These are phyloP conservation scores for Plasmodium knowlesi DNA, from an alignment of 169 alveolate species.

Conservation along the genomic window DNA sequence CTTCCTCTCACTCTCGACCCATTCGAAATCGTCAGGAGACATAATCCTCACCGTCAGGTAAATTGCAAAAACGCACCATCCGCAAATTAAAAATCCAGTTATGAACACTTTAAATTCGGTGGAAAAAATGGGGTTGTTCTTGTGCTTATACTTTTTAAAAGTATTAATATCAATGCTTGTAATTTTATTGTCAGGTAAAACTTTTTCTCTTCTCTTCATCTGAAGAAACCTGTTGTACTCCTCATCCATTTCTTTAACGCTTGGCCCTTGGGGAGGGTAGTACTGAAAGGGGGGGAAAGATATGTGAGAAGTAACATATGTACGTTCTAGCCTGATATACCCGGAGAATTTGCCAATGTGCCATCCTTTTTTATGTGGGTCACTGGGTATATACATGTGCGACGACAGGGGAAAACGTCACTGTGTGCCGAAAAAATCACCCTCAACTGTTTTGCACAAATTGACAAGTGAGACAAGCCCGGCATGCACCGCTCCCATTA, in stretches of 20 bases:
- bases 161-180: conserved; percentile 65
- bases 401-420: background rate
- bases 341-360: background rate
- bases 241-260: conserved; percentile 71
- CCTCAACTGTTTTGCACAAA: background rate
- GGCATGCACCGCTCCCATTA: background rate
- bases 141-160: conserved; percentile 57
- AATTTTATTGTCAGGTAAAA: conserved; percentile 33
- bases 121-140: conserved; percentile 60
- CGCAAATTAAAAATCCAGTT: conserved; percentile 78
- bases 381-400: background rate
- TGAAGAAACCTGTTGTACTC: conserved; percentile 34
- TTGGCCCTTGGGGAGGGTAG: conserved; percentile 43
- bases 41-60: conserved; percentile 79
- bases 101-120: conserved; percentile 64
- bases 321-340: background rate
- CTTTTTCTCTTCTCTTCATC: conserved; percentile 28
- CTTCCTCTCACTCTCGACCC: conserved; percentile 84
- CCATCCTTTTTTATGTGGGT: background rate
- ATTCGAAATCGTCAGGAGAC: conserved; percentile 85
- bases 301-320: background rate
- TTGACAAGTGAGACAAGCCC: background rate
- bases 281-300: background rate
- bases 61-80: conserved; percentile 83
- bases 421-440: background rate